Evolutionary conservation across 352 stramenopile species (phyloP), one percentile per base, ranked within the genome.

Genomic region (Pythium phragmitis): DNA sequence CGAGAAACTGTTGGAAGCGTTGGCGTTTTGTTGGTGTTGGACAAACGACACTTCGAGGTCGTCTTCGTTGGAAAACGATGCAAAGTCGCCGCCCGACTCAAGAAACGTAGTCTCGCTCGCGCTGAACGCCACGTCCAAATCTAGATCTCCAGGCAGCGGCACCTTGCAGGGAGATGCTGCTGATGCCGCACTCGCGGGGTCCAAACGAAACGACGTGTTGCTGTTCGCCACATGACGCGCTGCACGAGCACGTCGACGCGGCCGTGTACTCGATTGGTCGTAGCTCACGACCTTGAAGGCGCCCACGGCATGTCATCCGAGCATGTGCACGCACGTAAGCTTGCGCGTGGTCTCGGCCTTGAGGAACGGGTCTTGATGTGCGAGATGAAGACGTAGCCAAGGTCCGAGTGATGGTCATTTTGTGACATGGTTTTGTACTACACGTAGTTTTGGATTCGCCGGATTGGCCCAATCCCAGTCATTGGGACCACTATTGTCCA

Each of bases 151-250:
- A 28, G 95, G 94, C 7, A 96, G 36, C 7, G n/a, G n/a, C n/a
- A n/a, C n/a, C n/a, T n/a, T 2, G 80, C 57, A 89, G 53, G 2
- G 70, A 75, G 6, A 79, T 62, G 28, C 63, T 79, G 45, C 70
- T 75, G 52, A 93, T 77, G 16, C 87, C 85, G 50, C 55, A 23
- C 67, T 65, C 2, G 71, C 69, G 7, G 69, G 61, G 53, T 68
- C 75, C 34, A 79, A 54, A 1, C 72, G 76, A 6, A 71, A 79
- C 2, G 78, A 63, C 9, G 72, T 77, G 54, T 88, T 80, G 9
- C 94, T 94, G 9, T 94, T 94, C 17, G 92, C 84, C 33, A 99
- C 86, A 23, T 96, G 88, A 92, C 92, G 30, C 99, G 83, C 56
- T 98, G 82, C 19, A 99, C 87, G 12, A 99, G 77, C n/a, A 99